Evolutionary conservation across 768 basidiomycete species (phyloP), one percentile per base, ranked within the genome.

Genomic region (Amanita phalloides): DNA sequence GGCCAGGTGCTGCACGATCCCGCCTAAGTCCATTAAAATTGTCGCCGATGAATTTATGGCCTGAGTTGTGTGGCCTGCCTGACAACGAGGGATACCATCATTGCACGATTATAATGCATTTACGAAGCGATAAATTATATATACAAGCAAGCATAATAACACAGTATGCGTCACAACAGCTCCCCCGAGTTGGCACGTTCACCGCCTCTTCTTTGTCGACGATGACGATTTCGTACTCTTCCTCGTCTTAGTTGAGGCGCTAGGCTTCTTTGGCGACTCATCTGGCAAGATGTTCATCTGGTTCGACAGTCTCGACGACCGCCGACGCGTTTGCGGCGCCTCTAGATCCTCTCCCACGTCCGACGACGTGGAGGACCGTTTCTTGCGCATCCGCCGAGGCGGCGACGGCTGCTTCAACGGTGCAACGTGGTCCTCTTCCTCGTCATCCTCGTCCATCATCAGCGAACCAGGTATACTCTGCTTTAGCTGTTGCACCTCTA

Each of bases 231-330:
- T 49, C 32, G 53, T 50, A 38, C 55, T 59, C 55, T 58, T 63
- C 49, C 58, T 66, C 10, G 58, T 57, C 47, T 54, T 57, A 10
- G 54, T 45, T 4, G 57, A 50, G 1, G 60, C 28, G 28, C 56
- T 61, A 28, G 53, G 55, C 49, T 65, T 52, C 17, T 52, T 60
- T 2, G 63, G 63, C 13, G 65, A 61, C 10, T 54, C 41, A 13
- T 57, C 56, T 10, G 48, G 51, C 25, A 54, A 44, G 14, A 47
- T 42, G 21, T 60, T 61, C 54, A 56, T 54, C 6, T 58, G 52
- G 49, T 58, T 58, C 10, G 69, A 64, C 52, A 77, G 53, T 52
- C 75, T 68, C 20, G 74, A 71, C 25, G 75, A 77, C 53, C 75
- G 60, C 51, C 75, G 62, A 53, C 73, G 64, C 5, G 71, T 71